Base-by-base conservation (phyloP, 176 grass and related monocot species). In the Musa itinerans region DNA sequence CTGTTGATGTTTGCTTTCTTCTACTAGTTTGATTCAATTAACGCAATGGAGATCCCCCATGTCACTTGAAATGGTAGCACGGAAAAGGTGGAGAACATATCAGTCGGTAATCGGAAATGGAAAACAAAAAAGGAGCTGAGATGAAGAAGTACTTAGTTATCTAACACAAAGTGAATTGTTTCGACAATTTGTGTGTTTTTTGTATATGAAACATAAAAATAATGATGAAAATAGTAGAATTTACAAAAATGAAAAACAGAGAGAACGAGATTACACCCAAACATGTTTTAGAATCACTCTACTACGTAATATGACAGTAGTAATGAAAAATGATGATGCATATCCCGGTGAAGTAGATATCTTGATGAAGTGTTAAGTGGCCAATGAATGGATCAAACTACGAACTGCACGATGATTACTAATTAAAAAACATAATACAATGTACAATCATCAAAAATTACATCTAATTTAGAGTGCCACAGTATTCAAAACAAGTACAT, bases 41-140 rank as follows among this genome's bases (percentile, higher is more conserved):
- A 90, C 94, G 90, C 23, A 93, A 98, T 34, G 94, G 94, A 91
- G 94, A 77, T 76, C 90, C 94, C 73, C 79, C 66, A 93, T 58
- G 54, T 93, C 84, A 81, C 74, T 93, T 65, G 94, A 90, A 75
- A 98, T 91, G 23, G 90, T 98, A 84, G 88, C 93, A 86, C 64
- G 81, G 58, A 27, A 2, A 54, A 77, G 57, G 81, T 2, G 11
- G 48, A 15, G 23, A 59, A 12, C 16, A 50, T n/a, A 17, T 70
- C 43, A 70, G 68, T 70, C 16, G 2, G 20, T 51, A 50, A 12
- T 20, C 20, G 3, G 29, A 29, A 3, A 29, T 29, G 29, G 3
- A 29, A 29, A 70, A 70, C 17, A 51, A 50, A 20, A 70, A 76
- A 21, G 2, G 2, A 29, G 29, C 6, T 16, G 21, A 76, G 16